phyloP scores from a whole-genome alignment of 2,329 filamentous ascomycete species.

The Phialocephala sp. region DNA sequence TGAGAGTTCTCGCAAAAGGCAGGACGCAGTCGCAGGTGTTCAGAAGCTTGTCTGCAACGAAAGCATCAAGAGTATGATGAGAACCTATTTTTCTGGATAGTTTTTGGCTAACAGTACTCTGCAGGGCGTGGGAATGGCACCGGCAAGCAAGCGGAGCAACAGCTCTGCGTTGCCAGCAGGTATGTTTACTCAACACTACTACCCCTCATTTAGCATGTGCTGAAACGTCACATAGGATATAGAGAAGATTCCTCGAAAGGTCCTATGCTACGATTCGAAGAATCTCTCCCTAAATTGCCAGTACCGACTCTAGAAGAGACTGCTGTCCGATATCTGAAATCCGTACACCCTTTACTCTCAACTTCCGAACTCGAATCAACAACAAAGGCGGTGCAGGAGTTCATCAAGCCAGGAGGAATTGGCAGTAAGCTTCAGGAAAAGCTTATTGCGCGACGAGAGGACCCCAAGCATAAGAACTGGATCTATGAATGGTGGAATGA shows the following conservation, averaged over 20 bases:
- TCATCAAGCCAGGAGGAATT: slow-evolving; percentile 83
- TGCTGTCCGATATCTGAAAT: slow-evolving; percentile 79
- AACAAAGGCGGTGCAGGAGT: slow-evolving; percentile 85
- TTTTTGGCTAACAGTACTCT: slow-evolving; percentile 29
- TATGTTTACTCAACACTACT: slow-evolving; percentile 36
- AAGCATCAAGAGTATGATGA: slow-evolving; percentile 37
- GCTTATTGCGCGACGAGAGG: slow-evolving; percentile 77
- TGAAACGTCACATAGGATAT: slow-evolving; percentile 62
- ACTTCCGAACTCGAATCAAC: slow-evolving; percentile 71
- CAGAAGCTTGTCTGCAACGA: slow-evolving; percentile 39
- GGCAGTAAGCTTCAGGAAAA: slow-evolving; percentile 88
- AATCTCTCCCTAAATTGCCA: slow-evolving; percentile 80
- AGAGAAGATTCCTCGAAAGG: slow-evolving; percentile 80
- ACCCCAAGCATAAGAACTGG: slow-evolving; percentile 90
- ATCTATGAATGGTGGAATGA: slow-evolving; percentile 99
- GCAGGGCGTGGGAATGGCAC: slow-evolving; percentile 53
- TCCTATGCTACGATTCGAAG: slow-evolving; percentile 82
- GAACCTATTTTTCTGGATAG: neutral
- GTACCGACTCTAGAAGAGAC: slow-evolving; percentile 86
- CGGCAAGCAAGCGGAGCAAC: slow-evolving; percentile 57
- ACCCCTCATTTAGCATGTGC: slow-evolving; percentile 21
- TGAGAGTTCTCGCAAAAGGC: slow-evolving; percentile 43
- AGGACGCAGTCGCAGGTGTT: slow-evolving; percentile 41
- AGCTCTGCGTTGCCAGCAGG: slow-evolving; percentile 60
- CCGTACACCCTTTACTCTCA: slow-evolving; percentile 75